Evolutionary conservation across 805 yeast species (phyloP).

Genomic region (Komagataella phaffii): DNA sequence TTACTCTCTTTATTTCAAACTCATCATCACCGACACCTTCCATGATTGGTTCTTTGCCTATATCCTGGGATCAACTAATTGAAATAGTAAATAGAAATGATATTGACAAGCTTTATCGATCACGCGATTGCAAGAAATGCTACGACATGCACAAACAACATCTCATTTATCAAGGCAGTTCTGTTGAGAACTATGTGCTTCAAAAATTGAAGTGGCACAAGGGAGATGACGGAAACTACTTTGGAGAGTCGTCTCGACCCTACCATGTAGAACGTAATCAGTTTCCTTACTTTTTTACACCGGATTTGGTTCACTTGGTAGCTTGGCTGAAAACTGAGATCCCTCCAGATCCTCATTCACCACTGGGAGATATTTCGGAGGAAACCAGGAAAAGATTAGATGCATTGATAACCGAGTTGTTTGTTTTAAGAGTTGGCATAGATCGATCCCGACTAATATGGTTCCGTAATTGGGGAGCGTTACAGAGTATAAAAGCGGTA

Average conservation of each 20-base stretch:
- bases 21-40: neutral
- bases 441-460: conserved; percentile 31
- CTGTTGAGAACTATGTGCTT: conserved; percentile 37
- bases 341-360: conserved; percentile 33
- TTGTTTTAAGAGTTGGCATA: conserved; percentile 29
- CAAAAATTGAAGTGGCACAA: conserved; percentile 9
- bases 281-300: conserved; percentile 53
- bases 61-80: conserved; percentile 31
- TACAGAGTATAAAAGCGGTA: conserved; percentile 54
- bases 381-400: conserved; percentile 28
- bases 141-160: conserved; percentile 32
- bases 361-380: conserved; percentile 35
- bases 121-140: conserved; percentile 23
- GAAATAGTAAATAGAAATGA: conserved; percentile 25
- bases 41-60: conserved; percentile 14
- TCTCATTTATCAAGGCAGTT: conserved; percentile 19
- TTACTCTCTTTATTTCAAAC: neutral
- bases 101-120: conserved; percentile 35
- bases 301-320: conserved; percentile 40
- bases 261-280: conserved; percentile 36
- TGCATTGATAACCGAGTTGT: conserved; percentile 30
- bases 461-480: conserved; percentile 61
- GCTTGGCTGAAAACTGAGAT: conserved; percentile 55
- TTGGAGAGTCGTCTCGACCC: conserved; percentile 13
- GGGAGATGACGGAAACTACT: conserved; percentile 3